Evolutionary conservation across 140 eudicot species (phyloP).

Genomic region (Oenanthe javanica): DNA sequence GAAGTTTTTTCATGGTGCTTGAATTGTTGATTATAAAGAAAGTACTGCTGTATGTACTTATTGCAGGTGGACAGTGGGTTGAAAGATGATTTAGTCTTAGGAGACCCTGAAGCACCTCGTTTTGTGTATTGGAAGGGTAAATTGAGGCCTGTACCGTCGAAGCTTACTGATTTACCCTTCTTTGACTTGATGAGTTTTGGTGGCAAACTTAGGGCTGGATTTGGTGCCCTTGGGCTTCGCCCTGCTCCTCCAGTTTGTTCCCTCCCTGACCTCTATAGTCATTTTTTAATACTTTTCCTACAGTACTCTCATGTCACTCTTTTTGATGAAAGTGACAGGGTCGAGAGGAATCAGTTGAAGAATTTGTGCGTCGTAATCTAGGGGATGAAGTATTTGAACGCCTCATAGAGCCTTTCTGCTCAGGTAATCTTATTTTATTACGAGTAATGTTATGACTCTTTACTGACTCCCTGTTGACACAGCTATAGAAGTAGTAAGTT

Average conservation of each 20-base stretch:
- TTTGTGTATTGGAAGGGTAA: slow-evolving; percentile 80
- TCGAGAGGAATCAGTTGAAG: slow-evolving; percentile 90
- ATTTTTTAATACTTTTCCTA: too few species aligned
- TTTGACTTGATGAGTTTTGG: slow-evolving; percentile 83
- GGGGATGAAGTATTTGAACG: slow-evolving; percentile 96
- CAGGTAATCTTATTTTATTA: slow-evolving; percentile 36
- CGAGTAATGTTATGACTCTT: background rate
- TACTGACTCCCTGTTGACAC: background rate
- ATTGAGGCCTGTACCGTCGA: slow-evolving; percentile 83
- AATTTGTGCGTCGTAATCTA: slow-evolving; percentile 90
- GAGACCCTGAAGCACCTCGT: slow-evolving; percentile 92
- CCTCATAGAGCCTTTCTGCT: slow-evolving; percentile 93
- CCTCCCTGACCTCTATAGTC: slow-evolving; percentile 11
- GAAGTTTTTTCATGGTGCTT: background rate
- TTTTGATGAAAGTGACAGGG: slow-evolving; percentile 58
- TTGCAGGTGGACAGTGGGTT: slow-evolving; percentile 78
- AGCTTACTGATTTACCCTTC: slow-evolving; percentile 66
- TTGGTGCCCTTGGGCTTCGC: slow-evolving; percentile 89
- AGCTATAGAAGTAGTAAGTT: background rate
- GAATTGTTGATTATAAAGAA: background rate
- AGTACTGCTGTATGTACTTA: background rate
- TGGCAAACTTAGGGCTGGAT: slow-evolving; percentile 94
- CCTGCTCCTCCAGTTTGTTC: slow-evolving; percentile 84
- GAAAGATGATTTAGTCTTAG: slow-evolving; percentile 86
- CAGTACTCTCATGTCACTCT: slow-evolving; percentile 15